Evolutionary conservation across 2,329 filamentous ascomycete genomes (phyloP), one percentile per base, ranked within the genome.

Genomic region (Drechslerella stenobrocha): DNA sequence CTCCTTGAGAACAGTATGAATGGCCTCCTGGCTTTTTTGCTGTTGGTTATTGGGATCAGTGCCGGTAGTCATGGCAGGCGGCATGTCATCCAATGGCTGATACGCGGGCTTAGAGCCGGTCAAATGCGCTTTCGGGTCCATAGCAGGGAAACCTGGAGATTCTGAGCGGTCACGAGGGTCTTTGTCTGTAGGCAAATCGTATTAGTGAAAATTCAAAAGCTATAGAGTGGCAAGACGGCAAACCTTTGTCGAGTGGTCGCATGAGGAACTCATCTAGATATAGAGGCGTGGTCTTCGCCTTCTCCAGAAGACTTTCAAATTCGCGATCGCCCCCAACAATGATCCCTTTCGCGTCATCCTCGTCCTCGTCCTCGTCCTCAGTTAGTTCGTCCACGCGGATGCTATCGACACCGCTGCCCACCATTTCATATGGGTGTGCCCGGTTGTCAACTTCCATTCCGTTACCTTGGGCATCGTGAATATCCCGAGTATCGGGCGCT

Each of bases 251-350:
- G 8, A 60, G 20, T 6, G 56, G 53, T 15, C 30, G 44, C 63
- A 69, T 69, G 35, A 69, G 45, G 40, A 69, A 69, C 30, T 69
- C 63, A 13, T 69, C 52, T 22, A 69, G 15, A 22, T 69, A 69
- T 6, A 55, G 26, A 20, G 63, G 60, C 1, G 61, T 52, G 3
- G 40, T 42, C 48, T 69, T 69, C 15, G 60, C 51, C 11, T 57
- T 51, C 2, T 69, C 57, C 6, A 69, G 30, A 9, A 69, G 56
- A 22, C 57, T 57, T 26, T 69, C 63, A 15, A 56, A 61, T 44
- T 61, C 63, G 2, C 57, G 50, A 24, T 61, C 52, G 15, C 55
- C 63, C 7, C 48, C 63, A 22, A 52, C 56, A 22, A 60, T 60
- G n/a, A 60, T 69, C 6, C 48, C 52, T 52, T 61, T 60, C 1